phyloP scores from a whole-genome alignment of 345 rosid genomes.

The Citrus medica region DNA sequence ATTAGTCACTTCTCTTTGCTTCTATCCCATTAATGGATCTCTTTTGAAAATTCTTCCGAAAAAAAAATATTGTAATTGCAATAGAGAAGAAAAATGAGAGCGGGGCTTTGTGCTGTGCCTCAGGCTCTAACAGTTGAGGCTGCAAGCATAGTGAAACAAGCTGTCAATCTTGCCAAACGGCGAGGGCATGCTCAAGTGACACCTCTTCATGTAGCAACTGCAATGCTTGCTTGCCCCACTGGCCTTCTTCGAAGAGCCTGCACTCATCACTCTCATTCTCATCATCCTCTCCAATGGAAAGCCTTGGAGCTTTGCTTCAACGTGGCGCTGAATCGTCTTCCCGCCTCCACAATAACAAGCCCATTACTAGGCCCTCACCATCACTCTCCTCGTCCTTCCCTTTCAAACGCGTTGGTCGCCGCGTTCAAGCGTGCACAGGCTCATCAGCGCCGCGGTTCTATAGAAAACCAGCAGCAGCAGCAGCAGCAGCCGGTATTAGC shows the following conservation, averaged over 20 bases:
- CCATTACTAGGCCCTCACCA: slow-evolving; percentile 45
- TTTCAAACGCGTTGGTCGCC: slow-evolving; percentile 70
- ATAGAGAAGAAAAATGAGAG: slow-evolving; percentile 38
- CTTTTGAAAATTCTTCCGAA: no score
- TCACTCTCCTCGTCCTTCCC: slow-evolving; percentile 39
- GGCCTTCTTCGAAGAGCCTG: slow-evolving; percentile 66
- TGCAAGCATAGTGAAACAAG: slow-evolving; percentile 52
- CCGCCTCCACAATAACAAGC: slow-evolving; percentile 48
- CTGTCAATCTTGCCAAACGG: slow-evolving; percentile 52
- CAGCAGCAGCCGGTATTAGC: slow-evolving; percentile 45
- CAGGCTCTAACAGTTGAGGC: slow-evolving; percentile 64
- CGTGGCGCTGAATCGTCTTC: slow-evolving; percentile 74
- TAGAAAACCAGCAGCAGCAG: slow-evolving; percentile 66
- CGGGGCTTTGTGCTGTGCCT: slow-evolving; percentile 54
- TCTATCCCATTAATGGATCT: neutral
- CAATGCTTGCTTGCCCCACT: slow-evolving; percentile 55
- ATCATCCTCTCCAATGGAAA: slow-evolving; percentile 74
- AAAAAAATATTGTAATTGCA: no score
- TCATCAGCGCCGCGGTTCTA: slow-evolving; percentile 72
- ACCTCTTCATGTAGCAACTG: slow-evolving; percentile 70
- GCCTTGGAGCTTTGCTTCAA: slow-evolving; percentile 78
- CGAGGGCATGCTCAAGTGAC: slow-evolving; percentile 79
- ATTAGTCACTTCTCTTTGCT: slow-evolving; percentile 3
- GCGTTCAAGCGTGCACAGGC: slow-evolving; percentile 83
- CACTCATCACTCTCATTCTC: slow-evolving; percentile 56